A percentile compares a stretch with the other conserved stretches of the same genome.
Conservation (phyloP, 306 rosid genomes). For the Cyclanthera cordifolia region DNA sequence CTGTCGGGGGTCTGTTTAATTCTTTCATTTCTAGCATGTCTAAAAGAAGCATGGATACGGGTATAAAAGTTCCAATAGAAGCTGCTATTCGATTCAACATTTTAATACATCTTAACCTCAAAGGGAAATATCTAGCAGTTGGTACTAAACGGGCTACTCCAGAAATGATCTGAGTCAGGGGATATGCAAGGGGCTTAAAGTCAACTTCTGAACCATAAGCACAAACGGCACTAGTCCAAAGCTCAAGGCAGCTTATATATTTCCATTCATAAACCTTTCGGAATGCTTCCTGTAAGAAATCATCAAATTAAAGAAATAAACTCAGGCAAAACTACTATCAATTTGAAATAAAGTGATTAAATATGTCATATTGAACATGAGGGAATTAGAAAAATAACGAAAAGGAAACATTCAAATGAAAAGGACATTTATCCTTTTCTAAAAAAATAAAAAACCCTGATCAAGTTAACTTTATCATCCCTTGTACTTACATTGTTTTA, state of each 20-base stretch:
- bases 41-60: constrained; percentile 79
- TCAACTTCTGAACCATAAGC: constrained; percentile 63
- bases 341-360: not conserved
- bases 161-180: constrained; percentile 68
- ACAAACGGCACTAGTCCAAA: constrained; percentile 75
- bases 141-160: constrained; percentile 90
- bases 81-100: constrained; percentile 74
- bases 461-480: not conserved
- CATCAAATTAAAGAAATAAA: not conserved
- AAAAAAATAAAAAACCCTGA: too few relatives aligned
- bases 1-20: constrained; percentile 64
- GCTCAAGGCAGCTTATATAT: constrained; percentile 83
- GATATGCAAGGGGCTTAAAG: constrained; percentile 80
- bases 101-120: constrained; percentile 66
- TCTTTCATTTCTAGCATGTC: constrained; percentile 97
- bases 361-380: not conserved
- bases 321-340: not conserved
- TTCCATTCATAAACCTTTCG: constrained; percentile 94
- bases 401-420: too few relatives aligned
- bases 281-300: constrained; percentile 63
- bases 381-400: not conserved
- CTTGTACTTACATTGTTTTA: not conserved
- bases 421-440: too few relatives aligned
- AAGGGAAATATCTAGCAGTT: constrained; percentile 76
- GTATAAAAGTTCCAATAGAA: constrained; percentile 52